Evolutionary conservation across 2,329 filamentous ascomycete species (phyloP).

Genomic region (Pseudogymnoascus sp.): DNA sequence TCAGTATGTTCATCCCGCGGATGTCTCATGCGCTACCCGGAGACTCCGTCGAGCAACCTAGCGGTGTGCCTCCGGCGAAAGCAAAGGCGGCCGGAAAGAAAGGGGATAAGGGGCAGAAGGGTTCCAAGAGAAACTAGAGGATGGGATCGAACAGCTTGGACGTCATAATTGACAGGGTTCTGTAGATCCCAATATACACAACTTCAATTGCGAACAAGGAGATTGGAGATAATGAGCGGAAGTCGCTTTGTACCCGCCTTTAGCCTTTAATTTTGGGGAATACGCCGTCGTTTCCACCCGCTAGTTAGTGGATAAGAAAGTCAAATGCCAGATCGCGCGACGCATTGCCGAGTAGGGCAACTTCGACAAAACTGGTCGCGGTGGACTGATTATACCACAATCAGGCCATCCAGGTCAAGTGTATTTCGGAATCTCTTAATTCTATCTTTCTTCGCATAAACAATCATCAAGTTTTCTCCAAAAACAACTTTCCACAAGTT

Average conservation of each 20-base stretch:
- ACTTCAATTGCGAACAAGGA: neutral
- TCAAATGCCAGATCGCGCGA: slow-evolving; percentile 3
- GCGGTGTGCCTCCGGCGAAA: neutral
- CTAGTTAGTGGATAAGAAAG: slow-evolving; percentile 9
- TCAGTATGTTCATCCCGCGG: slow-evolving; percentile 73
- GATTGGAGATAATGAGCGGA: slow-evolving; percentile 1
- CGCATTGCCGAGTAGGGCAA: slow-evolving; percentile 9
- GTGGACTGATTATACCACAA: neutral
- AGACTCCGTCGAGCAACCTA: neutral
- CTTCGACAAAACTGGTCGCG: neutral
- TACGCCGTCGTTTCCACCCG: slow-evolving; percentile 1
- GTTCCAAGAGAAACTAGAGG: slow-evolving; percentile 7
- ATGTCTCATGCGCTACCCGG: slow-evolving; percentile 13
- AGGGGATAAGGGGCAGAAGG: slow-evolving; percentile 6
- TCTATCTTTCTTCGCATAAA: neutral
- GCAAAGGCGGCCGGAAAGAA: neutral
- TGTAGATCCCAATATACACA: slow-evolving; percentile 6
- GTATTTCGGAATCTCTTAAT: neutral
- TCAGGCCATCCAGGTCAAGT: neutral
- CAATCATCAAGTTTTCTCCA: neutral
- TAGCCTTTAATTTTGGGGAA: neutral
- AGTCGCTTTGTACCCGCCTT: slow-evolving; percentile 6
- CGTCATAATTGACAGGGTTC: slow-evolving; percentile 8
- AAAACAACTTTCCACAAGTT: neutral
- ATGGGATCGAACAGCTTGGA: neutral